A percentile compares a stretch with the other conserved stretches of the same genome.
Evolutionary conservation across 306 rosid genomes (phyloP).

Genomic region (Sicyos baderoa): DNA sequence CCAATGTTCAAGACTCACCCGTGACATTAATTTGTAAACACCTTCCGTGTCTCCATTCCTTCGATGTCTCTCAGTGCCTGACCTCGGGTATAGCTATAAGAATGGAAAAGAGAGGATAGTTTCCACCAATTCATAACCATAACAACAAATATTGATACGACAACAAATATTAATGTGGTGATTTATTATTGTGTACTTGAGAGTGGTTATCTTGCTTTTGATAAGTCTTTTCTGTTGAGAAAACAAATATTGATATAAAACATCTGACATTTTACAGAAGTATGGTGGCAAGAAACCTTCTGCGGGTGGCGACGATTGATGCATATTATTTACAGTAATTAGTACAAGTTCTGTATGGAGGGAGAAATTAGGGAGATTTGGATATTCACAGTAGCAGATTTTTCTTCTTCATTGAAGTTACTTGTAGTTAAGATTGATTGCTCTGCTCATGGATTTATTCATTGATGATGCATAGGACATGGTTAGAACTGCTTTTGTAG

Average conservation of each 20-base stretch:
- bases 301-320: slow-evolving; percentile 37
- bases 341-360: slow-evolving; percentile 13
- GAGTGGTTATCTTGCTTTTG: not conserved
- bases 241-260: not conserved
- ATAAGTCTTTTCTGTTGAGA: not conserved
- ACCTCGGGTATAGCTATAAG: too few relatives aligned
- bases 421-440: slow-evolving; percentile 16
- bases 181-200: not conserved
- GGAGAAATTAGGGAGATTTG: slow-evolving; percentile 2
- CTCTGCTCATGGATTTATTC: not conserved
- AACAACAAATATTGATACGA: too few relatives aligned
- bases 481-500: slow-evolving; percentile 5
- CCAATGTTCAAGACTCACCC: too few relatives aligned
- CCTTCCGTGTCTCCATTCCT: too few relatives aligned
- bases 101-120: too few relatives aligned
- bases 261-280: slow-evolving; percentile 27
- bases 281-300: slow-evolving; percentile 38
- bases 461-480: slow-evolving; percentile 13
- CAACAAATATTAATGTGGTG: too few relatives aligned
- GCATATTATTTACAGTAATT: slow-evolving; percentile 3
- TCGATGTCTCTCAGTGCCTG: too few relatives aligned
- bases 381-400: slow-evolving; percentile 9
- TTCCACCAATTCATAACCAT: too few relatives aligned
- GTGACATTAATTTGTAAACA: too few relatives aligned
- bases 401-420: slow-evolving; percentile 1